phyloP scores from a whole-genome alignment of 176 grass and related monocot species.

The Phragmites australis region DNA sequence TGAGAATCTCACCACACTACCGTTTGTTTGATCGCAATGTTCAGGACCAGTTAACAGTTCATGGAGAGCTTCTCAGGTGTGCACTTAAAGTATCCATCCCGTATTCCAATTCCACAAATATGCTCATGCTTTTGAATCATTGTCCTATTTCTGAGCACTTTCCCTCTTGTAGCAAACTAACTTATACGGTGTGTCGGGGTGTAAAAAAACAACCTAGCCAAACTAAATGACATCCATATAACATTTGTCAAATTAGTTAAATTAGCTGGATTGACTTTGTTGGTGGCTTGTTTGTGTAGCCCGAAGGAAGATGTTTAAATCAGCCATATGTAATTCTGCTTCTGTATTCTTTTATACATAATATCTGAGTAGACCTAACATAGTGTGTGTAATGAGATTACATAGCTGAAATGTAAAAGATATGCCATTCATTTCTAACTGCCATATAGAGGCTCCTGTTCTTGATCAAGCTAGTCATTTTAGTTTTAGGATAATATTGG shows the following conservation, averaged over 20 bases:
- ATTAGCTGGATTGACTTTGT: constrained; percentile 5
- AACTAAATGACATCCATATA: background rate
- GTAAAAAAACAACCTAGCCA: background rate
- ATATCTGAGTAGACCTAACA: background rate
- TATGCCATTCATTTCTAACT: constrained; percentile 7
- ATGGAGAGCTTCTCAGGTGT: constrained; percentile 80
- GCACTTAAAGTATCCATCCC: constrained; percentile 15
- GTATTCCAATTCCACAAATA: constrained; percentile 5
- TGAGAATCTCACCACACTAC: constrained; percentile 25
- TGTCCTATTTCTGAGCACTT: constrained; percentile 28
- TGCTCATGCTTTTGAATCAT: constrained; percentile 7
- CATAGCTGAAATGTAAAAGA: constrained; percentile 1
- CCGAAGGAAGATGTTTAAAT: background rate
- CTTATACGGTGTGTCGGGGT: constrained; percentile 37
- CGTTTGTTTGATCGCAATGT: constrained; percentile 36
- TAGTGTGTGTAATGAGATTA: constrained; percentile 16
- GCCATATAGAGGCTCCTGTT: background rate
- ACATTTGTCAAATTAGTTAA: constrained; percentile 16
- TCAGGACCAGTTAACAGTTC: constrained; percentile 60
- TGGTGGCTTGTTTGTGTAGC: background rate
- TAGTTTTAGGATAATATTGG: background rate
- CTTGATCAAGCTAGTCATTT: background rate
- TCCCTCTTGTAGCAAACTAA: constrained; percentile 46
- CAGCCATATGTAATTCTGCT: background rate
- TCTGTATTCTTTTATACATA: background rate